Conservation (phyloP, 805 yeast genomes). For the Priceomyces haplophilus region DNA sequence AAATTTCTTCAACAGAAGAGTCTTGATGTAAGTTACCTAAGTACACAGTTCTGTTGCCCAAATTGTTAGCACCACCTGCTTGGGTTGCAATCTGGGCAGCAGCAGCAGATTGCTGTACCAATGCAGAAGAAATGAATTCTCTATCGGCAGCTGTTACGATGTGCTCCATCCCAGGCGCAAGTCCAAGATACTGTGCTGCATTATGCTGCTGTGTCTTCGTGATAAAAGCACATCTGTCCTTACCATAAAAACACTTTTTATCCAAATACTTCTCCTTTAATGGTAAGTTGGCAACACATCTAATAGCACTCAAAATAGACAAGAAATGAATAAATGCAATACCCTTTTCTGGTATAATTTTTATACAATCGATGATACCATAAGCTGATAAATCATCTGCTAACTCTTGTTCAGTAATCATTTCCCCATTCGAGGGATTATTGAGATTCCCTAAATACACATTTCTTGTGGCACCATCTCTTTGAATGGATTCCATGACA, state of each 20-base stretch:
- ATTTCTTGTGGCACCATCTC: slow-evolving; percentile 90
- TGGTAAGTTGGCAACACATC: slow-evolving; percentile 76
- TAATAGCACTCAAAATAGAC: slow-evolving; percentile 79
- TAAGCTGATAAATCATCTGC: slow-evolving; percentile 62
- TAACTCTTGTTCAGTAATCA: slow-evolving; percentile 61
- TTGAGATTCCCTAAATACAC: slow-evolving; percentile 83
- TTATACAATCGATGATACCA: slow-evolving; percentile 84
- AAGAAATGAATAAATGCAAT: slow-evolving; percentile 90
- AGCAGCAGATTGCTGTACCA: slow-evolving; percentile 92
- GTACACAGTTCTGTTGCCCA: slow-evolving; percentile 92
- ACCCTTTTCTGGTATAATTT: slow-evolving; percentile 74
- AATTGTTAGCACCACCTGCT: slow-evolving; percentile 88
- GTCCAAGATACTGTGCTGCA: slow-evolving; percentile 91
- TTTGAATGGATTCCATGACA: slow-evolving; percentile 70
- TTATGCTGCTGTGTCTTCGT: slow-evolving; percentile 95
- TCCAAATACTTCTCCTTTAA: slow-evolving; percentile 64
- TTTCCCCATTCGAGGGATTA: slow-evolving; percentile 47
- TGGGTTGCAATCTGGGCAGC: slow-evolving; percentile 96
- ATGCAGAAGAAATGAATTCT: slow-evolving; percentile 63
- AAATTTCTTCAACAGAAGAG: slow-evolving; percentile 85
- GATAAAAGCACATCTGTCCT: slow-evolving; percentile 91
- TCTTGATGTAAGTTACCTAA: slow-evolving; percentile 88
- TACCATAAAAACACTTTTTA: slow-evolving; percentile 84
- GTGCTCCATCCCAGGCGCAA: slow-evolving; percentile 86
- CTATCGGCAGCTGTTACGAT: slow-evolving; percentile 67